Base-by-base conservation (phyloP, 345 rosid genomes). In the Eucalyptus erythrocorys region DNA sequence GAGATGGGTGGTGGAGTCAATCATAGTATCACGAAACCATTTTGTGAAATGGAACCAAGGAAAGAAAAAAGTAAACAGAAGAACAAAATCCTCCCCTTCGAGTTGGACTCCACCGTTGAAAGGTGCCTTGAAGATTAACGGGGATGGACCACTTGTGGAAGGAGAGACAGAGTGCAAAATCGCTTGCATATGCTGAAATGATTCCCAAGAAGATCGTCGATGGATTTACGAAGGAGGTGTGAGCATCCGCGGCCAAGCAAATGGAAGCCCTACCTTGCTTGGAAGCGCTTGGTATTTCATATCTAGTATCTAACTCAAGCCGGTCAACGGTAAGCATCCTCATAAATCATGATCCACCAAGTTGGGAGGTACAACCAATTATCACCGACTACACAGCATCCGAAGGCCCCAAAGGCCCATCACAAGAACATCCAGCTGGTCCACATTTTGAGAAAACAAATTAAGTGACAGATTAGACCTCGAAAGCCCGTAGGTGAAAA, bases 401-500 rank as follows among this genome's bases (percentile, higher is more conserved):
- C 2, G 2, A 16, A 32, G 66, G 66, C 66, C n/a, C 6, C 3
- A 5, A 59, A 59, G 80, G 42, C 80, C 24, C 42, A 34, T 68
- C 17, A 2, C 24, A 68, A 5, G 24, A 32, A 5, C 6, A 66
- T 15, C 21, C 21, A 7, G 32, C 10, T 2, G 1, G 22, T 19
- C 11, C 40, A n/a, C 6, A 13, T 32, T 6, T 66, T 16, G 42
- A 66, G 6, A 12, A 66, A 32, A 4, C 6, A 66, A 66, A 14
- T 68, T 13, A 34, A 34, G 4, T 8, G 42, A 1, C 1, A 1
- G 22, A 32, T 34, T 68, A 0, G 4, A 32, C 16, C 12, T 17
- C 2, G 24, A 68, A 32, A 19, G 12, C 1, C 12, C 0, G 0
- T 5, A 4, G 2, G 7, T 0, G 0, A 17, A 68, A n/a, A 34